These are phyloP conservation scores for Fusarium sp. DNA, from an alignment of 2,329 filamentous ascomycete species.

Conservation along the genomic window DNA sequence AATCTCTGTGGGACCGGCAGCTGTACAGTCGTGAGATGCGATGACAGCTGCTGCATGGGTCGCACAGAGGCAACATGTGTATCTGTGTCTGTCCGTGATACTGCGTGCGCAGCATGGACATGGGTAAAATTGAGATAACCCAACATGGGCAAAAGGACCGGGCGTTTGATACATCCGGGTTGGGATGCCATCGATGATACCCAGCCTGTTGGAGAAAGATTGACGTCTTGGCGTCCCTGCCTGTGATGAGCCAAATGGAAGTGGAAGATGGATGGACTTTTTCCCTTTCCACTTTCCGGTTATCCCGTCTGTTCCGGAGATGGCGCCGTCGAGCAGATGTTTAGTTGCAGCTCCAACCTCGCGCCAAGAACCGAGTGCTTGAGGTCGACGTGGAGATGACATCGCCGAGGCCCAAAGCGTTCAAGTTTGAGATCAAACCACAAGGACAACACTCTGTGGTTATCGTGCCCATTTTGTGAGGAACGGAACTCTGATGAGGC, in stretches of 20 bases:
- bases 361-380: slow-evolving; percentile 27
- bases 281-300: slow-evolving; percentile 19
- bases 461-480: slow-evolving; percentile 2
- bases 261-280: slow-evolving; percentile 6
- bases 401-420: neutral
- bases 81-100: neutral
- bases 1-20: neutral
- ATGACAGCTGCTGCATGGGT: slow-evolving; percentile 15
- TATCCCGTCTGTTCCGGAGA: slow-evolving; percentile 32
- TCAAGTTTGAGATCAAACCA: neutral
- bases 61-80: slow-evolving; percentile 10
- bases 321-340: slow-evolving; percentile 14
- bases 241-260: slow-evolving; percentile 7
- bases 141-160: slow-evolving; percentile 36
- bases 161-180: slow-evolving; percentile 29
- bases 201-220: slow-evolving; percentile 21
- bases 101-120: neutral
- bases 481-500: slow-evolving; percentile 21
- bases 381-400: slow-evolving; percentile 8
- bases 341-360: slow-evolving; percentile 24
- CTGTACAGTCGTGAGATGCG: neutral
- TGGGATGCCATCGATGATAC: slow-evolving; percentile 15
- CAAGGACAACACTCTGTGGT: neutral
- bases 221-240: slow-evolving; percentile 32
- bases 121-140: slow-evolving; percentile 21